Evolutionary conservation across 2,329 filamentous ascomycete genomes (phyloP).

Genomic region (Alternaria gaisen): DNA sequence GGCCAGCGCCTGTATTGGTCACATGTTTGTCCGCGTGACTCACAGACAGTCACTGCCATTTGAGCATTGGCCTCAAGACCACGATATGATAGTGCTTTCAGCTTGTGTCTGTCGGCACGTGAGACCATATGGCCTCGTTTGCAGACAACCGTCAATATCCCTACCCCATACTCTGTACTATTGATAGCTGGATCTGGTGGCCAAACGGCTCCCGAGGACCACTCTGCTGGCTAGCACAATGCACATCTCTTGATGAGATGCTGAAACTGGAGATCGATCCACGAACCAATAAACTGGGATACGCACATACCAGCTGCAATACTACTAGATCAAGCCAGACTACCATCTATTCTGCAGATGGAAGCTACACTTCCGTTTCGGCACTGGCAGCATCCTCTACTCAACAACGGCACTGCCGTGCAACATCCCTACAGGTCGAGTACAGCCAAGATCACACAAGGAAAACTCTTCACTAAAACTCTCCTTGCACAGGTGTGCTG

Average conservation of each 20-base stretch:
- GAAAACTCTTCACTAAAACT: constrained; percentile 25
- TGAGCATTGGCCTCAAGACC: not conserved
- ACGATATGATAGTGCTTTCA: constrained; percentile 19
- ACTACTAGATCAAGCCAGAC: constrained; percentile 1
- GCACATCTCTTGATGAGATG: constrained; percentile 8
- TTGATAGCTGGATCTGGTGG: constrained; percentile 28
- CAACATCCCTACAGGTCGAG: not conserved
- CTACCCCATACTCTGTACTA: constrained; percentile 20
- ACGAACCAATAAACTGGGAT: constrained; percentile 17
- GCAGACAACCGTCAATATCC: constrained; percentile 12
- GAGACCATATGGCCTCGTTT: constrained; percentile 19
- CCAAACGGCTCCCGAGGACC: constrained; percentile 24
- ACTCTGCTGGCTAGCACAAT: constrained; percentile 14
- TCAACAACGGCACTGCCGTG: constrained; percentile 9
- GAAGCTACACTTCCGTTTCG: constrained; percentile 11
- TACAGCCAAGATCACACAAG: constrained; percentile 10
- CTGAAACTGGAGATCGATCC: constrained; percentile 22
- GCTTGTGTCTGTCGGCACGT: constrained; percentile 27
- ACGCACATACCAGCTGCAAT: constrained; percentile 6
- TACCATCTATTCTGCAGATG: constrained; percentile 16
- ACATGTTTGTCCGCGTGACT: constrained; percentile 30
- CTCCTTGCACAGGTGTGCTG: constrained; percentile 10
- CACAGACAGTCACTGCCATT: constrained; percentile 11
- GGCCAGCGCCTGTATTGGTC: constrained; percentile 15
- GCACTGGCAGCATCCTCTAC: constrained; percentile 3